A percentile compares a stretch with the other conserved stretches of the same genome.
Evolutionary conservation across 2,329 filamentous ascomycete genomes (phyloP).

Genomic region (Dactylellina drechsleri): DNA sequence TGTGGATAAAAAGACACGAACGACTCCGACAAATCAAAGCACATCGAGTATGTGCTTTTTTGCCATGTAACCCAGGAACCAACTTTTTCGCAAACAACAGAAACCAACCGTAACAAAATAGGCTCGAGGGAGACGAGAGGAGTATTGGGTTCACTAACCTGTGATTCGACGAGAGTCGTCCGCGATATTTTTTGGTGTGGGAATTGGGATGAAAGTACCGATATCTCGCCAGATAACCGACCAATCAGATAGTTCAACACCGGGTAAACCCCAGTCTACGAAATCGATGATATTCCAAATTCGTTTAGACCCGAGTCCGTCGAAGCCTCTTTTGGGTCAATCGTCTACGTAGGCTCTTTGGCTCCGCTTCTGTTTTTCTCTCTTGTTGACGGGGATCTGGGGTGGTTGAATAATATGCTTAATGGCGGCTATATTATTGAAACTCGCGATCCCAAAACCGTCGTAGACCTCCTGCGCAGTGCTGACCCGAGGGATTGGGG

Average conservation of each 20-base stretch:
- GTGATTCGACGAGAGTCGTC: slow-evolving; percentile 32
- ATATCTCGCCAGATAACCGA: neutral
- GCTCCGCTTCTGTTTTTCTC: neutral
- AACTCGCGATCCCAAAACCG: slow-evolving; percentile 53
- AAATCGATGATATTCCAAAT: slow-evolving; percentile 46
- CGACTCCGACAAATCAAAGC: neutral
- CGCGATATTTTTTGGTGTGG: neutral
- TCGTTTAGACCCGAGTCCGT: slow-evolving; percentile 33
- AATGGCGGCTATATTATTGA: slow-evolving; percentile 53
- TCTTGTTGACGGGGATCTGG: slow-evolving; percentile 29
- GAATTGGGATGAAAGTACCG: slow-evolving; percentile 8
- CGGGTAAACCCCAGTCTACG: slow-evolving; percentile 41
- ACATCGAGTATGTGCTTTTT: no score
- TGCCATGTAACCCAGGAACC: slow-evolving; percentile 24
- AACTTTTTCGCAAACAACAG: slow-evolving; percentile 14
- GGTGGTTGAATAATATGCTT: slow-evolving; percentile 37
- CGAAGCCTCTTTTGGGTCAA: slow-evolving; percentile 34
- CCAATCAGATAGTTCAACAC: slow-evolving; percentile 40
- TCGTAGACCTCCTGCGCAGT: slow-evolving; percentile 9
- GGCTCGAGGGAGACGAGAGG: slow-evolving; percentile 11
- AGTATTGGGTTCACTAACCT: slow-evolving; percentile 29
- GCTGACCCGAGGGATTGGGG: slow-evolving; percentile 40
- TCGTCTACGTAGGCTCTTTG: slow-evolving; percentile 40
- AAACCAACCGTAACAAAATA: slow-evolving; percentile 1
- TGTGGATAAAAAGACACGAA: slow-evolving; percentile 17